Evolutionary conservation across 2,329 filamentous ascomycete genomes (phyloP).

Genomic region (Fusarium palustre): DNA sequence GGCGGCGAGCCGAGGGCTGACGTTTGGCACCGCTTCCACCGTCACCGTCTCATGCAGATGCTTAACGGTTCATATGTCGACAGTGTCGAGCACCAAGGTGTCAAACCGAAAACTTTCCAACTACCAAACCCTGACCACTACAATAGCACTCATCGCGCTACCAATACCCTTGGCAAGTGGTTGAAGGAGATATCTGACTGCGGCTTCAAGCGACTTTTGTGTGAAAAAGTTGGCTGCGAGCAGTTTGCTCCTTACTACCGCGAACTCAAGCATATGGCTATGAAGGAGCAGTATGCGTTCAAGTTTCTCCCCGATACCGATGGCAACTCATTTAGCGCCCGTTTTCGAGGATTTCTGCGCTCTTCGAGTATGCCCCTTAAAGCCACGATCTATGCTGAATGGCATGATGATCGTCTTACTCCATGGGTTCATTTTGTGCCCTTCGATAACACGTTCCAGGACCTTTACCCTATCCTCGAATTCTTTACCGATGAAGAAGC

Average conservation of each 20-base stretch:
- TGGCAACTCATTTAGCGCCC: constrained; percentile 73
- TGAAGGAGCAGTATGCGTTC: constrained; percentile 63
- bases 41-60: constrained; percentile 78
- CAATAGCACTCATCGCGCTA: constrained; percentile 53
- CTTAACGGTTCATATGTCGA: constrained; percentile 71
- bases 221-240: constrained; percentile 53
- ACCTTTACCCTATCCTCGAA: constrained; percentile 73
- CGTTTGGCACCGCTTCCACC: constrained; percentile 76
- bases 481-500: constrained; percentile 69
- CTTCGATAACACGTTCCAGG: constrained; percentile 75
- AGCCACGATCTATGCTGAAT: constrained; percentile 78
- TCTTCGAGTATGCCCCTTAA: constrained; percentile 76
- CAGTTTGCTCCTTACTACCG: constrained; percentile 55
- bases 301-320: constrained; percentile 79
- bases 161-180: constrained; percentile 56
- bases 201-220: constrained; percentile 59
- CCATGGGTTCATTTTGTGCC: constrained; percentile 81
- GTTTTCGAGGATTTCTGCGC: constrained; percentile 72
- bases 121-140: constrained; percentile 59
- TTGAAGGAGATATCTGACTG: constrained; percentile 55
- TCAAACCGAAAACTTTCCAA: constrained; percentile 61
- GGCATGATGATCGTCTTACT: constrained; percentile 76
- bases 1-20: constrained; percentile 65
- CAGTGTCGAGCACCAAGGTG: constrained; percentile 57
- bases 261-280: constrained; percentile 51